A percentile compares a stretch with the other conserved stretches of the same genome.
Conservation (phyloP, 306 rosid species). For the Prinsepia uniflora region DNA sequence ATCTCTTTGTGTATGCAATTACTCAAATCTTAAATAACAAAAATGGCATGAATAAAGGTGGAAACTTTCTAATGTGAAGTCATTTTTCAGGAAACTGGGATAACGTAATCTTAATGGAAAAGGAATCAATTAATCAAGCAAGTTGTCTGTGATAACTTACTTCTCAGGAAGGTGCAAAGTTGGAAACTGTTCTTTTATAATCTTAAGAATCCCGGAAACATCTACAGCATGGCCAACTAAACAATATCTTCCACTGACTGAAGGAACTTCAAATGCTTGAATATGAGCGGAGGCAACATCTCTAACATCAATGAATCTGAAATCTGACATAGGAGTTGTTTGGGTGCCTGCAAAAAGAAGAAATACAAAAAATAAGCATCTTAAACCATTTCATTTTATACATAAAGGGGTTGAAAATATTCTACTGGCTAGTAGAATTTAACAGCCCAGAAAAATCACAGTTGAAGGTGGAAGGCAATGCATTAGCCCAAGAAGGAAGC, state of each 20-base stretch:
- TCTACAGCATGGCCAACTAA: conserved; percentile 1
- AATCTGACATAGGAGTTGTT: not conserved
- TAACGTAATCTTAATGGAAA: not conserved
- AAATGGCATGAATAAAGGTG: not conserved
- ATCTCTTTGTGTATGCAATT: not conserved
- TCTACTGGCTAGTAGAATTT: not conserved
- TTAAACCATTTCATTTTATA: not conserved
- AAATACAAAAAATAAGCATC: not conserved
- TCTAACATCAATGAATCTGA: conserved; percentile 23
- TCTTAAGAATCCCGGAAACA: not conserved
- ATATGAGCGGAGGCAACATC: conserved; percentile 30
- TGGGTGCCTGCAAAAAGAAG: conserved; percentile 12
- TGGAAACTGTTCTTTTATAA: conserved; percentile 12
- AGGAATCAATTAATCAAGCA: not conserved
- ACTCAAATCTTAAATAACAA: not conserved
- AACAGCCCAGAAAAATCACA: too few relatives aligned
- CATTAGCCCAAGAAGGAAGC: too few relatives aligned
- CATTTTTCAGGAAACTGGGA: conserved; percentile 16
- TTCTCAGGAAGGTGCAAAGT: conserved; percentile 11
- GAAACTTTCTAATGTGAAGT: not conserved
- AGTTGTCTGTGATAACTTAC: not conserved
- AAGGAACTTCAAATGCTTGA: conserved; percentile 22
- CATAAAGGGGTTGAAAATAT: not conserved
- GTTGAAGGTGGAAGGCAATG: too few relatives aligned
- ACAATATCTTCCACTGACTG: conserved; percentile 31